Conservation (phyloP, 495 filamentous ascomycete species). For the Letharia columbiana region DNA sequence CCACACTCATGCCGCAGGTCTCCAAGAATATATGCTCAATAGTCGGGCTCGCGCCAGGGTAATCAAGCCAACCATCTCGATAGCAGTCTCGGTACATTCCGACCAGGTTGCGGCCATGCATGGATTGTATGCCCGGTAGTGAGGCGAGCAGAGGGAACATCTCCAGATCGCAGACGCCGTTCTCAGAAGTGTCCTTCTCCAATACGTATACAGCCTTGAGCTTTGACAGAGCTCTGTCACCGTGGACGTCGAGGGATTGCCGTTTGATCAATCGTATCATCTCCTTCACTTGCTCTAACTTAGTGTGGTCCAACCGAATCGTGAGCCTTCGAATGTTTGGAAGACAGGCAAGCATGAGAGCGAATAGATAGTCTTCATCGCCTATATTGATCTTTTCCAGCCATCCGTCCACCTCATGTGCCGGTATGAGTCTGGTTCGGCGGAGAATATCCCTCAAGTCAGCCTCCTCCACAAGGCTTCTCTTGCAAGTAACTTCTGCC, state of each 20-base stretch:
- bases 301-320: conserved; percentile 16
- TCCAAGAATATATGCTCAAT: conserved; percentile 22
- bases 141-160: conserved; percentile 22
- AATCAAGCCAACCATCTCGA: conserved; percentile 23
- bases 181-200: conserved; percentile 12
- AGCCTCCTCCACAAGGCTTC: conserved; percentile 9
- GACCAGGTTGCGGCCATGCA: conserved; percentile 21
- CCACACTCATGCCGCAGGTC: conserved; percentile 24
- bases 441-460: conserved; percentile 13
- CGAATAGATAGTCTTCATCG: conserved; percentile 22
- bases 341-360: conserved; percentile 19
- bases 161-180: conserved; percentile 19
- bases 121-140: conserved; percentile 17
- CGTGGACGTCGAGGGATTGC: conserved; percentile 2
- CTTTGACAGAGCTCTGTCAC: conserved; percentile 16
- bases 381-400: conserved; percentile 13
- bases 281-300: conserved; percentile 22
- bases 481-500: conserved; percentile 10
- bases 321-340: conserved; percentile 17
- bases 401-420: conserved; percentile 12
- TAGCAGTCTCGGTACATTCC: conserved; percentile 24
- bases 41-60: conserved; percentile 21
- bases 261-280: conserved; percentile 20
- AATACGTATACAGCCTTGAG: conserved; percentile 16
- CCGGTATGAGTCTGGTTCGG: conserved; percentile 12